phyloP scores from a whole-genome alignment of 1,139 yeast genomes.

The Pichia sp. region DNA sequence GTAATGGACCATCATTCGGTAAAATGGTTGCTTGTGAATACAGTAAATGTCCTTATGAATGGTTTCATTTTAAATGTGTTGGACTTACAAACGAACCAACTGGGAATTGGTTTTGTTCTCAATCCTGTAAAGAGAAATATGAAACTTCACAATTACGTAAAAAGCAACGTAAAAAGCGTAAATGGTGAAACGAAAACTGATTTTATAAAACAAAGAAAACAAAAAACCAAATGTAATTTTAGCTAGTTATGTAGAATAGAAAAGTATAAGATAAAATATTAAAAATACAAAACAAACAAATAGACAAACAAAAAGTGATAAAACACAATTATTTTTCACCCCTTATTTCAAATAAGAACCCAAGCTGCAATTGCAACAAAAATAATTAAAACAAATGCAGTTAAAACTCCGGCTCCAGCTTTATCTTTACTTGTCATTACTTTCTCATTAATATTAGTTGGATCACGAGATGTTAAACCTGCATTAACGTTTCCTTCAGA shows the following conservation, averaged over 20 bases:
- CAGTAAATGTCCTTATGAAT: slow-evolving; percentile 53
- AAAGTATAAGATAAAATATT: no score
- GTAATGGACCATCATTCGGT: slow-evolving; percentile 64
- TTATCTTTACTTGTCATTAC: slow-evolving; percentile 55
- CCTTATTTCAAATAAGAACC: slow-evolving; percentile 49
- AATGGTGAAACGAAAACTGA: slow-evolving; percentile 1
- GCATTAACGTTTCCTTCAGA: slow-evolving; percentile 40
- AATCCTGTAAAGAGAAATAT: slow-evolving; percentile 23
- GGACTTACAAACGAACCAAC: slow-evolving; percentile 62
- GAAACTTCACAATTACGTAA: slow-evolving; percentile 1
- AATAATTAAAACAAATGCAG: slow-evolving; percentile 63
- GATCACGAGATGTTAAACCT: slow-evolving; percentile 32
- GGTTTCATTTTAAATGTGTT: slow-evolving; percentile 78
- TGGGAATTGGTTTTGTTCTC: slow-evolving; percentile 67
- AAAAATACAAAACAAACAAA: slow-evolving; percentile 12
- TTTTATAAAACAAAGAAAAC: neutral
- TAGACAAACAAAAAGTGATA: slow-evolving; percentile 9
- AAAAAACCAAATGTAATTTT: neutral
- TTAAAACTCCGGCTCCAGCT: slow-evolving; percentile 86
- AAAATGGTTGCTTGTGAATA: slow-evolving; percentile 80
- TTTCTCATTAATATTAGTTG: slow-evolving; percentile 28
- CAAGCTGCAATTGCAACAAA: slow-evolving; percentile 63
- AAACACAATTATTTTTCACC: neutral
- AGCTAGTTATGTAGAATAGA: no score
- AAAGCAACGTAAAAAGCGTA: slow-evolving; percentile 11